Evolutionary conservation across 2,329 filamentous ascomycete genomes (phyloP), one percentile per base, ranked within the genome.

Genomic region (Mollisiaceae sp.): DNA sequence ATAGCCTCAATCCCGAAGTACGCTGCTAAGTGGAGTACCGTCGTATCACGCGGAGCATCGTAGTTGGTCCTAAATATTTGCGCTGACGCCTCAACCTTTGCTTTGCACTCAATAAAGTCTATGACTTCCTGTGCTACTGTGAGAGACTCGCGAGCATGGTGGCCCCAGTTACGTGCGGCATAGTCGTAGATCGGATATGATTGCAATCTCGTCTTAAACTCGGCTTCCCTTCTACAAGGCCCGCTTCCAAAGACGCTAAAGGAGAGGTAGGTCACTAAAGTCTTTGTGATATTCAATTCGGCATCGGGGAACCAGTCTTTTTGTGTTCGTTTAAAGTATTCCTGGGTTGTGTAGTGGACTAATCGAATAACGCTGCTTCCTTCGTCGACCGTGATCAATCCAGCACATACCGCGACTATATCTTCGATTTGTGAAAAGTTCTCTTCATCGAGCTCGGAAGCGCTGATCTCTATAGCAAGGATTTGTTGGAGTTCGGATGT

Each of bases 401-500:
- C 73, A 59, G 65, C 68, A 60, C 74, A 77, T 11, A 72, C 65
- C 24, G 65, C 70, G 8, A 71, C 61, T 54, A 72, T 69, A 43
- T 64, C 58, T 56, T 61, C 60, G 4, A 70, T 65, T 18, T 65
- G 22, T 47, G 60, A 20, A 11, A 71, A 36, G 20, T 63, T 62
- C 73, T 59, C 22, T 65, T 66, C 9, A 52, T 65, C 59, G 20
- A 62, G 59, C 27, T 56, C n/a, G 1, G 59, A 0, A 2, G 69
- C 52, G 0, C 67, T 75, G 1, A 60, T 1, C 38, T 80, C 76
- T 0, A 80, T 71, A 0, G 78, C 81, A n/a, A 85, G 75, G 0
- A 80, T 81, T 65, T 82, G 75, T 60, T 76, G 75, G 8, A 84
- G 73, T 65, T 83, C 80, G 0, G 32, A 0, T 0, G 62, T 71